Conservation (phyloP, 352 stramenopile genomes). For the Phytophthora capsici region DNA sequence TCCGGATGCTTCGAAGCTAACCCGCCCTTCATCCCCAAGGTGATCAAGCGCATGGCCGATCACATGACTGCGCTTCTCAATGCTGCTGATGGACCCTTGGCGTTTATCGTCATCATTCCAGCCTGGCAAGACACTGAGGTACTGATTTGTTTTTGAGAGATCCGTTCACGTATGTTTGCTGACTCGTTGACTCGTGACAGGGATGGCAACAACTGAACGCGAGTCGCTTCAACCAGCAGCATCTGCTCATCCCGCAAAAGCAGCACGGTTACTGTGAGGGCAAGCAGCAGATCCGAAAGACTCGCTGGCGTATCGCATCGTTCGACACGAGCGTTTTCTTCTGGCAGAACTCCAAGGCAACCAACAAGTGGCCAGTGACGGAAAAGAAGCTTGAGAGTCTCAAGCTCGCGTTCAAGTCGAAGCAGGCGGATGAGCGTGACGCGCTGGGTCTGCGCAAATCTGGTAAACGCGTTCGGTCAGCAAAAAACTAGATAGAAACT, state of each 20-base stretch:
- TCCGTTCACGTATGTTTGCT: background rate
- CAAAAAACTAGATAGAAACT: conserved; percentile 23
- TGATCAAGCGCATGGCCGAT: conserved; percentile 92
- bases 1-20: conserved; percentile 93
- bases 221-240: conserved; percentile 77
- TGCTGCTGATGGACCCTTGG: conserved; percentile 64
- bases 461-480: conserved; percentile 65
- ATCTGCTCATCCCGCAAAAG: conserved; percentile 82
- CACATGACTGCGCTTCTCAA: conserved; percentile 88
- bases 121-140: conserved; percentile 87
- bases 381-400: conserved; percentile 58
- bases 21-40: conserved; percentile 93
- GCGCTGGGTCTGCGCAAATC: conserved; percentile 70
- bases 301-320: conserved; percentile 89
- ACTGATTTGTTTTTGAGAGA: background rate
- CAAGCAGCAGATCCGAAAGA: conserved; percentile 91
- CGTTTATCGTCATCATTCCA: conserved; percentile 94
- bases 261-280: conserved; percentile 93
- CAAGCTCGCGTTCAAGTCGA: conserved; percentile 73
- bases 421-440: conserved; percentile 79
- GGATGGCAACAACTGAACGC: conserved; percentile 83
- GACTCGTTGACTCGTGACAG: conserved; percentile 18
- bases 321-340: conserved; percentile 97
- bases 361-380: conserved; percentile 72
- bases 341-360: conserved; percentile 92